Percentiles rank a stretch among this genome's conserved stretches.
phyloP scores from a whole-genome alignment of 2,329 filamentous ascomycete genomes.

The Canariomyces notabilis region DNA sequence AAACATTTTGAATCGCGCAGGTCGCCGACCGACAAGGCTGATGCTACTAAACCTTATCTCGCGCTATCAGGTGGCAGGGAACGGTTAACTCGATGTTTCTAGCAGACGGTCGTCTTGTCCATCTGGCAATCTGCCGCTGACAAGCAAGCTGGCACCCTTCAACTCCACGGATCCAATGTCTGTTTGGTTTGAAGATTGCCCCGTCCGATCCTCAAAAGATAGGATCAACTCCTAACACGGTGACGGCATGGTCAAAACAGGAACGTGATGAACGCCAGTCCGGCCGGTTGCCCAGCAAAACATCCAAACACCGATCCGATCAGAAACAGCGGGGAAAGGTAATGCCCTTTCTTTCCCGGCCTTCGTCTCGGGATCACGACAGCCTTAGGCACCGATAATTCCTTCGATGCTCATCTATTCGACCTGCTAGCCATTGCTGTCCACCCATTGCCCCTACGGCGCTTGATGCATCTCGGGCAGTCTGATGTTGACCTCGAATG shows the following conservation, averaged over 20 bases:
- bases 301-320: slow-evolving; percentile 22
- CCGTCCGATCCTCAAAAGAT: slow-evolving; percentile 16
- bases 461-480: slow-evolving; percentile 7
- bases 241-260: slow-evolving; percentile 19
- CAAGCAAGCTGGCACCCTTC: neutral
- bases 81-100: neutral
- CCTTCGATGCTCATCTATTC: too few relatives aligned
- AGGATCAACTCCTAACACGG: slow-evolving; percentile 12
- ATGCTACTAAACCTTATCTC: slow-evolving; percentile 9
- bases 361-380: neutral
- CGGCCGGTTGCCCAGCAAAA: slow-evolving; percentile 11
- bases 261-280: too few relatives aligned
- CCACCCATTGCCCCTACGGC: neutral
- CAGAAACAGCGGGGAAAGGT: slow-evolving; percentile 14
- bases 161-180: neutral
- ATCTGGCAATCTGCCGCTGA: neutral
- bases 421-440: neutral
- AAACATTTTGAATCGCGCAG: slow-evolving; percentile 6
- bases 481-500: neutral
- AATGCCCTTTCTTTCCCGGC: neutral
- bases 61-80: neutral
- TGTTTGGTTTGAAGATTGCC: slow-evolving; percentile 20
- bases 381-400: neutral
- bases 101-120: neutral
- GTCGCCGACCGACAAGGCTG: slow-evolving; percentile 7